These are phyloP conservation scores for Penicillium verhagenii DNA, from an alignment of 495 filamentous ascomycete genomes.

Conservation along the genomic window DNA sequence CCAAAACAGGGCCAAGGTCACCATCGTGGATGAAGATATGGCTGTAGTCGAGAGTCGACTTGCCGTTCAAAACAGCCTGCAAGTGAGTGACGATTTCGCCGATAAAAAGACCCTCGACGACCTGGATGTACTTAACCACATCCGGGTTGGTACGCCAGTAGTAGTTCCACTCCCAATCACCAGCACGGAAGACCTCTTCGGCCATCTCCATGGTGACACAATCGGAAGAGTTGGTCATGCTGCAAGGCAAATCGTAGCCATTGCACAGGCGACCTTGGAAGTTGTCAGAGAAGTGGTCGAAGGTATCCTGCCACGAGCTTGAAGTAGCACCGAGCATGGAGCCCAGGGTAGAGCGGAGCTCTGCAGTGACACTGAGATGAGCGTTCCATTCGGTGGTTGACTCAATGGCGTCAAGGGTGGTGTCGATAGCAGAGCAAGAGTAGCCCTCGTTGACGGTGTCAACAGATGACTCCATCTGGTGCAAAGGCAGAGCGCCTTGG, in stretches of 20 bases:
- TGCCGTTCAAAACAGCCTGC: constrained; percentile 28
- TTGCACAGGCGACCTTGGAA: constrained; percentile 47
- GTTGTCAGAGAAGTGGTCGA: constrained; percentile 47
- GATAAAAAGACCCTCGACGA: constrained; percentile 42
- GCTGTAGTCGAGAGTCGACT: constrained; percentile 30
- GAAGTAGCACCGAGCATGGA: constrained; percentile 35
- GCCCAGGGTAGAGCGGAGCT: constrained; percentile 31
- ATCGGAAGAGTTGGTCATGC: constrained; percentile 22
- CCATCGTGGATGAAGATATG: constrained; percentile 32
- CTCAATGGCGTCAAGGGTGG: constrained; percentile 27
- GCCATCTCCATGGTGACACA: constrained; percentile 37
- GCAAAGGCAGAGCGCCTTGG: constrained; percentile 35
- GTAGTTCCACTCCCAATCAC: constrained; percentile 49
- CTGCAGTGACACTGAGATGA: constrained; percentile 34
- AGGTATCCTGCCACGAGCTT: constrained; percentile 36
- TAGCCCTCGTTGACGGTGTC: constrained; percentile 43
- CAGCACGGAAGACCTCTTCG: constrained; percentile 42
- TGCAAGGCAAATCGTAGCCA: constrained; percentile 40
- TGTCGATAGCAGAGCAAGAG: constrained; percentile 29
- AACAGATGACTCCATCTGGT: constrained; percentile 37
- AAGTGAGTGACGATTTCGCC: constrained; percentile 38
- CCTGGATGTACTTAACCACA: constrained; percentile 38
- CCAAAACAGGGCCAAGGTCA: constrained; percentile 31
- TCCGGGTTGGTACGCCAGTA: constrained; percentile 41
- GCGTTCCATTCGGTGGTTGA: constrained; percentile 36